A percentile compares a stretch with the other conserved stretches of the same genome.
Conservation (phyloP, 805 yeast genomes). For the Candida sithepensis region DNA sequence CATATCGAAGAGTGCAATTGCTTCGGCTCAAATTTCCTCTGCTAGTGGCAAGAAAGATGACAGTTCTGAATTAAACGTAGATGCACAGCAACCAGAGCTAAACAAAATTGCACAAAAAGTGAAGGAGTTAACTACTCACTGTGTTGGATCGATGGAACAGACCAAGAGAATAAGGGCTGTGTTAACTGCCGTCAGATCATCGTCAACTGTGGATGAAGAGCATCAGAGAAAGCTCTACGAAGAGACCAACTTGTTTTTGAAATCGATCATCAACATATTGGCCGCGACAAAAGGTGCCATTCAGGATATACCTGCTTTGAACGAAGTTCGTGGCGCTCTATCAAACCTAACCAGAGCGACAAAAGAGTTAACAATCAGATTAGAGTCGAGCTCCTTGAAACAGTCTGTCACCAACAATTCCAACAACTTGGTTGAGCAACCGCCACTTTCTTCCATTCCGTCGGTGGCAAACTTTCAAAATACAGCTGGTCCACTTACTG, state of each 20-base stretch:
- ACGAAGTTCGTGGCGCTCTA: constrained; percentile 75
- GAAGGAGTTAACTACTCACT: constrained; percentile 72
- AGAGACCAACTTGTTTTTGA: constrained; percentile 75
- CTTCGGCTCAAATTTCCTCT: constrained; percentile 37
- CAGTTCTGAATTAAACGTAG: constrained; percentile 10
- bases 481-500: constrained; percentile 11
- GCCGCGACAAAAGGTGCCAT: constrained; percentile 81
- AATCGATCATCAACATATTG: constrained; percentile 77
- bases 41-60: constrained; percentile 23
- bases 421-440: constrained; percentile 26
- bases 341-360: constrained; percentile 83
- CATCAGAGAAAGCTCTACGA: constrained; percentile 77
- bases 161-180: constrained; percentile 61
- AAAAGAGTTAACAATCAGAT: constrained; percentile 83
- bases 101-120: constrained; percentile 54
- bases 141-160: constrained; percentile 78
- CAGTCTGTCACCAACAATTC: constrained; percentile 24
- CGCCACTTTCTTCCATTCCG: constrained; percentile 34
- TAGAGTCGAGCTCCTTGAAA: constrained; percentile 60
- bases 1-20: constrained; percentile 60
- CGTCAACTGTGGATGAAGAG: constrained; percentile 28
- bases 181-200: constrained; percentile 45
- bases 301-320: constrained; percentile 73
- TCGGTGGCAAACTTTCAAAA: constrained; percentile 31
- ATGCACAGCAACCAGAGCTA: constrained; percentile 3